These are phyloP conservation scores for Nicotiana otophora DNA, from an alignment of 257 asterid genomes.

Conservation along the genomic window DNA sequence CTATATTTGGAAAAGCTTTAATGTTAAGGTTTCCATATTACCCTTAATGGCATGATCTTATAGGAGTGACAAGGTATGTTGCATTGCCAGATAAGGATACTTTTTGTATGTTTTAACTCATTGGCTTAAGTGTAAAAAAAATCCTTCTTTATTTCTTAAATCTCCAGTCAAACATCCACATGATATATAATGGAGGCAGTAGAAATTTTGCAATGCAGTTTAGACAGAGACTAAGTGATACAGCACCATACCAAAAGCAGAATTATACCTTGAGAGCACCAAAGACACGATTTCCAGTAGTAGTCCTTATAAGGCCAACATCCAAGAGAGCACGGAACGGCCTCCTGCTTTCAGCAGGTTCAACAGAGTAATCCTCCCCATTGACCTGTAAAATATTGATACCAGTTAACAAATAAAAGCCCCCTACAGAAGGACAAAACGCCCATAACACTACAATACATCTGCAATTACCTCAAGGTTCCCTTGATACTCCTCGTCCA, in stretches of 20 bases:
- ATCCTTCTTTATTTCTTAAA: neutral
- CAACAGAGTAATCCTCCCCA: constrained; percentile 72
- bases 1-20: neutral
- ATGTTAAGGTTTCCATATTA: neutral
- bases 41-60: neutral
- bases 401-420: neutral
- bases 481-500: constrained; percentile 68
- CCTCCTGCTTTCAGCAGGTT: constrained; percentile 58
- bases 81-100: neutral
- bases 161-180: neutral
- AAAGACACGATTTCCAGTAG: constrained; percentile 70
- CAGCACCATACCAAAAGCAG: neutral
- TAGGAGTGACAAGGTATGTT: neutral
- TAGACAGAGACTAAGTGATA: neutral
- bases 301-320: constrained; percentile 57
- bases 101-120: neutral
- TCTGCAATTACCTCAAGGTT: constrained; percentile 50
- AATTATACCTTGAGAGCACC: constrained; percentile 62
- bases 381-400: constrained; percentile 32
- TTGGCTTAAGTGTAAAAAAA: neutral
- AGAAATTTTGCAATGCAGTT: neutral
- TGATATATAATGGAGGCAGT: neutral
- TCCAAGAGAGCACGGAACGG: constrained; percentile 71
- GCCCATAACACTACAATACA: neutral
- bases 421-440: neutral